Conservation (phyloP, 2,329 filamentous ascomycete species). For the Aureobasidium sp. region DNA sequence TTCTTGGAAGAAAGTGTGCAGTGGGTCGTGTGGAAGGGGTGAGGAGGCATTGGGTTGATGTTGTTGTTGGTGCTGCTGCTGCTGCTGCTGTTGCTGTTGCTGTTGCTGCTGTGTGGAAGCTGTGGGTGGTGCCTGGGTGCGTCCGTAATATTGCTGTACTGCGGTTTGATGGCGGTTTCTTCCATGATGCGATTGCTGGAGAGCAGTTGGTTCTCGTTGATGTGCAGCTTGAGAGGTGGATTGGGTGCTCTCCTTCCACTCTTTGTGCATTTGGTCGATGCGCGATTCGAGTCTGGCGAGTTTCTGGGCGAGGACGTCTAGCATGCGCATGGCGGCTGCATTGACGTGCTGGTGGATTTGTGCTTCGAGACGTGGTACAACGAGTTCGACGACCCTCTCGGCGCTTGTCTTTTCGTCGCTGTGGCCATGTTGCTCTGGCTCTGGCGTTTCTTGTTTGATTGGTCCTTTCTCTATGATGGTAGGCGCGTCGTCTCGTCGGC, state of each 20-base stretch:
- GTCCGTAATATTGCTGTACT: constrained; percentile 2
- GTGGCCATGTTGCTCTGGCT: neutral
- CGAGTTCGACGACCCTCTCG: neutral
- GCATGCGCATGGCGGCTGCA: neutral
- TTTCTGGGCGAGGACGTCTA: neutral
- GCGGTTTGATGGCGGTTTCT: neutral
- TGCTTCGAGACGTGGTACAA: neutral
- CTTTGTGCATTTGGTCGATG: constrained; percentile 5
- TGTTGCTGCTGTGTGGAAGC: neutral
- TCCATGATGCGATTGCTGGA: neutral
- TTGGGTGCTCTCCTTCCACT: neutral
- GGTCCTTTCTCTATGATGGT: neutral
- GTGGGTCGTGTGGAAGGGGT: neutral
- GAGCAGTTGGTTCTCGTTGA: too few relatives aligned
- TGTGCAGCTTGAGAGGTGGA: neutral
- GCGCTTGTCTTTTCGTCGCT: neutral
- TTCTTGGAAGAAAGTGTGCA: constrained; percentile 7
- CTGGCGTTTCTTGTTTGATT: neutral
- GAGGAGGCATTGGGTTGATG: neutral
- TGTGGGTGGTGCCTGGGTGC: neutral
- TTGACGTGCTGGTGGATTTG: neutral
- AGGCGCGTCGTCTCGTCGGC: neutral
- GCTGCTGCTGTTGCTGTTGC: neutral
- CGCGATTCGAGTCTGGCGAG: constrained; percentile 3
- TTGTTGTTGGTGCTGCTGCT: neutral